phyloP scores from a whole-genome alignment of 106 monocot genomes.

The Allium cepa region DNA sequence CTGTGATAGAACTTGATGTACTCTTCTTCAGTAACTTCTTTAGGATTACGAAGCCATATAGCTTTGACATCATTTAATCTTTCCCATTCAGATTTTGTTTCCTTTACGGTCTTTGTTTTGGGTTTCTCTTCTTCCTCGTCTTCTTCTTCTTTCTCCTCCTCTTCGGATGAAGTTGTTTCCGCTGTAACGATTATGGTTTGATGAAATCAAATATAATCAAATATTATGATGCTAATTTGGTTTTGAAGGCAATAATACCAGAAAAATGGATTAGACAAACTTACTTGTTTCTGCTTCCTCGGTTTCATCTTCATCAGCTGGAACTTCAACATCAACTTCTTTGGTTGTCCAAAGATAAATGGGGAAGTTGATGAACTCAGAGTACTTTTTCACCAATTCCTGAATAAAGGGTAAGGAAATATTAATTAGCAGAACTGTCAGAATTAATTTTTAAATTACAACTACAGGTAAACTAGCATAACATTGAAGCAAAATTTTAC shows the following conservation, averaged over 20 bases:
- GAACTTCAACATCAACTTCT: slow-evolving; percentile 94
- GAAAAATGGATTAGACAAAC: neutral
- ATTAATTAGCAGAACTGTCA: no score
- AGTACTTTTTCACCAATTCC: slow-evolving; percentile 98
- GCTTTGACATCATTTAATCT: slow-evolving; percentile 96
- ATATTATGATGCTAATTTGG: no score
- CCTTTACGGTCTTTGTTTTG: slow-evolving; percentile 88
- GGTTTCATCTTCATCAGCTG: slow-evolving; percentile 82
- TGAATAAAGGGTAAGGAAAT: slow-evolving; percentile 3
- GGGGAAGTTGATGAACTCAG: slow-evolving; percentile 98
- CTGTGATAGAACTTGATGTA: slow-evolving; percentile 92
- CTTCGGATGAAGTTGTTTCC: slow-evolving; percentile 42
- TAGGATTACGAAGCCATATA: slow-evolving; percentile 93
- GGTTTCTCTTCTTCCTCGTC: slow-evolving; percentile 76
- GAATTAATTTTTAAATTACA: no score
- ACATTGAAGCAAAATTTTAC: no score
- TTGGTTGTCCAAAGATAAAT: slow-evolving; percentile 96
- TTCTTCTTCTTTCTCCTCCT: slow-evolving; percentile 67
- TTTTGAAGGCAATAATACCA: no score
- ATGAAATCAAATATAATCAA: no score
- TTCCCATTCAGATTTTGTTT: slow-evolving; percentile 88
- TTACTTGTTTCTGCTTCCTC: slow-evolving; percentile 71
- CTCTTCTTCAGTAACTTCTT: slow-evolving; percentile 95
- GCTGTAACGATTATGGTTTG: slow-evolving; percentile 18
- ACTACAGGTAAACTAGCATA: no score